Base-by-base conservation (phyloP, 768 basidiomycete species). In the Calocybe cyanea region DNA sequence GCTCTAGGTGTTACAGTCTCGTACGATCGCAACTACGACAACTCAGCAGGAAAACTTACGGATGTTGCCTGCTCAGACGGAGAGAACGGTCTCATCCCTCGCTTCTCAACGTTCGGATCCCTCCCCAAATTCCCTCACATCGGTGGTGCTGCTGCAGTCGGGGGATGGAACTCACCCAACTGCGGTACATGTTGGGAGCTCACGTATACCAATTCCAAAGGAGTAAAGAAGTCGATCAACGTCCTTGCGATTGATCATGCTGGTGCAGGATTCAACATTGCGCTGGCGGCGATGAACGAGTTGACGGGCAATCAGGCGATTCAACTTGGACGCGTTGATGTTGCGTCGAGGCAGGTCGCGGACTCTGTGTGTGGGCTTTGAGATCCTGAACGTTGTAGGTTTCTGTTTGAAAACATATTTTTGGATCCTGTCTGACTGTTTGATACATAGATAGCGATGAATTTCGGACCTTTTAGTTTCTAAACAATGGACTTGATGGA, bases 161-260 rank as follows among this genome's bases (percentile, higher is more conserved):
- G 48, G 5, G 69, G 67, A 17, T 81, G 63, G 60, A 63, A 73
- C 55, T 78, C 76, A 2, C 41, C 50, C 8, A 60, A 66, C 43
- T 83, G 80, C 51, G 77, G 77, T 3, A 67, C 69, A 18, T 83
- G 81, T 62, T 83, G 77, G 77, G 33, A 65, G 45, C 56, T 82
- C 52, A 69, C 70, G 10, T 79, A 70, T 58, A 64, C 63, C 23
- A 55, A 56, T 32, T 1, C 25, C 14, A 28, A 33, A 1, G 61
- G 63, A 8, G 48, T 37, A 11, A 52, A 53, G 8, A 63, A 45
- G 39, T 69, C 54, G 41, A 64, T 78, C 59, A 65, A 66, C 28
- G 53, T 81, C 7, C 61, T 73, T 2, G 79, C 70, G 2, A 59
- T 83, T 15, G 77, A 82, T 52, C 57, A 64, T 21, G 34, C 47